Evolutionary conservation across 208 protist species (phyloP), one percentile per base, ranked within the genome.

Genomic region (Acanthamoeba sp.): DNA sequence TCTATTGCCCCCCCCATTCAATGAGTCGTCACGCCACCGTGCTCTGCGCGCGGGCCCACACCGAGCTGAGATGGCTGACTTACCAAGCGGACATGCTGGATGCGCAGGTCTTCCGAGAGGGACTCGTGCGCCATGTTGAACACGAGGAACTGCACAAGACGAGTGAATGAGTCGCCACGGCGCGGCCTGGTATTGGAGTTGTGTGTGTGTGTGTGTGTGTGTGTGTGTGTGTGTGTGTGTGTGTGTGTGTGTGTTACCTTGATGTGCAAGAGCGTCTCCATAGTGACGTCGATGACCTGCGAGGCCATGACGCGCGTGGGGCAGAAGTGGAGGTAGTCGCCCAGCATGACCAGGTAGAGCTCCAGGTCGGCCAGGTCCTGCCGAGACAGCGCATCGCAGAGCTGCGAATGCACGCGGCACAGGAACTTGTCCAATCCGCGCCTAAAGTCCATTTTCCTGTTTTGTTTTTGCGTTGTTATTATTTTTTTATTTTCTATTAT

Each of bases 261-360:
- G 64, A 80, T 29, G 69, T 93, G 88, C 22, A 93, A 27, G 38
- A 93, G 62, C 2, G 88, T 93, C 42, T 93, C 88, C 88, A 93
- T 93, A 38, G 42, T 45, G 27, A 93, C 88, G 40, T 93, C 88
- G 34, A 93, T 80, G 29, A 91, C 84, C 64, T 93, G 88, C 50
- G 88, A 93, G 9, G 88, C 55, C 88, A 93, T 93, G 42, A 93
- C 88, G 34, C 88, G 88, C 34, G 88, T 93, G 34, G 88, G 88
- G n/a, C 88, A 93, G 64, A 50, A 80, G 42, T 55, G 38, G 20
- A 93, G 38, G 29, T 93, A 93, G 88, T 78, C 88, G 24, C 42
- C 88, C 36, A 93, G 45, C 64, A 93, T 93, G 55, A 38, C 36
- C 36, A 93, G 59, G 34, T 80, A 93, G 20, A 80, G n/a, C 64